Evolutionary conservation across 129 eudicot genomes (phyloP).

Genomic region (Gnaphalium uliginosum): DNA sequence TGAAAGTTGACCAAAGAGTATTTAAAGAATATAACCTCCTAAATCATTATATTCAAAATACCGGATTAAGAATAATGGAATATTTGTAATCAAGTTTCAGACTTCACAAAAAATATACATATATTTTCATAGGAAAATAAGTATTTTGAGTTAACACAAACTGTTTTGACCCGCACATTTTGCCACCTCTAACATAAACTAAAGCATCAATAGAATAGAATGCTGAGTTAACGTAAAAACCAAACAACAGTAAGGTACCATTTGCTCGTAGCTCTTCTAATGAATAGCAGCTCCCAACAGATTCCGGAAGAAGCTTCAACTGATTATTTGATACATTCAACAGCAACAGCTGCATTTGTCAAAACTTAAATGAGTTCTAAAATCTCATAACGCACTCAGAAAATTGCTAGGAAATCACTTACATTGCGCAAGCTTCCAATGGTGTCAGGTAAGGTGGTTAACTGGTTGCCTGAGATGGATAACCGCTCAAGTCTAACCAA

Average conservation of each 20-base stretch:
- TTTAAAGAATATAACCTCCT: not conserved
- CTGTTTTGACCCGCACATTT: not conserved
- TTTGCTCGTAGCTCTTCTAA: slow-evolving; percentile 96
- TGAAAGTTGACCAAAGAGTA: not conserved
- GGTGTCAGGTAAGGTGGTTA: slow-evolving; percentile 78
- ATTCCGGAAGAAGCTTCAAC: slow-evolving; percentile 83
- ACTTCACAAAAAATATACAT: not conserved
- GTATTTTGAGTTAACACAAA: not conserved
- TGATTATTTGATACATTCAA: slow-evolving; percentile 81
- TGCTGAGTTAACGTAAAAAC: not conserved
- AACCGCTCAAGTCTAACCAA: slow-evolving; percentile 87
- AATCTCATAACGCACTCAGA: not conserved
- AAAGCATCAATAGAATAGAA: not conserved
- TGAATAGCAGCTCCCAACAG: slow-evolving; percentile 92
- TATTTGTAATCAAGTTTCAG: not conserved
- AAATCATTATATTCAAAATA: not conserved
- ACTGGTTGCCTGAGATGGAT: slow-evolving; percentile 74
- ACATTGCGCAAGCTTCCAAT: slow-evolving; percentile 95
- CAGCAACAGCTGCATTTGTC: slow-evolving; percentile 71
- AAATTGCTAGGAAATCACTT: slow-evolving; percentile 34
- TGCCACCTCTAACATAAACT: not conserved
- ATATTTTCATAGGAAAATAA: not conserved
- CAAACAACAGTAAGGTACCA: slow-evolving; percentile 44
- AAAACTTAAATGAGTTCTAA: slow-evolving; percentile 4
- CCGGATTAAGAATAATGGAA: not conserved